Evolutionary conservation across 2,329 filamentous ascomycete genomes (phyloP).

Genomic region (Fusarium nodosum): DNA sequence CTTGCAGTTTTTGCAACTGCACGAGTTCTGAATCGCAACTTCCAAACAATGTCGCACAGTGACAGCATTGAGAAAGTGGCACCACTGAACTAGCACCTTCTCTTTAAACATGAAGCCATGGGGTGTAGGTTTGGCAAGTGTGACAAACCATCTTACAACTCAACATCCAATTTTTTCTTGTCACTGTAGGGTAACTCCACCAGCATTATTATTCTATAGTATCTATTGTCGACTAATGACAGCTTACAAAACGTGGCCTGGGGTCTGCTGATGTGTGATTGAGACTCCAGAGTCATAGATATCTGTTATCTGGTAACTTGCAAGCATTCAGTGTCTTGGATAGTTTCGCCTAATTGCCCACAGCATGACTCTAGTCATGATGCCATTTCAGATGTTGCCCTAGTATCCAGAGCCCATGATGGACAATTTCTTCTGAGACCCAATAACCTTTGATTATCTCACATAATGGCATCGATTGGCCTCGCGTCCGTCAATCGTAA

Average conservation of each 20-base stretch:
- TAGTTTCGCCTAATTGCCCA: constrained; percentile 17
- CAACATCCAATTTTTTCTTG: neutral
- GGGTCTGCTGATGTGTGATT: constrained; percentile 6
- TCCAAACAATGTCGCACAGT: constrained; percentile 22
- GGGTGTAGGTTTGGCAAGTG: constrained; percentile 11
- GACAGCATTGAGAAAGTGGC: constrained; percentile 5
- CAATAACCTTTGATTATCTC: constrained; percentile 45
- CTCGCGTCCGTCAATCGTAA: constrained; percentile 49
- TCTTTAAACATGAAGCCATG: neutral
- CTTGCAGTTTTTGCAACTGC: constrained; percentile 9
- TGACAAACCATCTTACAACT: neutral
- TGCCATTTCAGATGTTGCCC: constrained; percentile 12
- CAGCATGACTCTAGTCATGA: constrained; percentile 9
- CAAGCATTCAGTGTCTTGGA: constrained; percentile 4
- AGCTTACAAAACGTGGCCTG: constrained; percentile 18
- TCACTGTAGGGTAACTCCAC: constrained; percentile 28
- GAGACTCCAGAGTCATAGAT: neutral
- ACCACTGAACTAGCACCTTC: neutral
- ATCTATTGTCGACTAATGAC: constrained; percentile 6
- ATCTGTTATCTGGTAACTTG: neutral
- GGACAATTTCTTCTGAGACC: constrained; percentile 45
- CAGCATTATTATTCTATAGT: neutral
- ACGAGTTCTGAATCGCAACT: constrained; percentile 10
- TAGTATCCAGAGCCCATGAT: constrained; percentile 27
- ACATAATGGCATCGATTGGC: constrained; percentile 47